Conservation (phyloP, 148 eudicot species). For the Pharnaceum exiguum region DNA sequence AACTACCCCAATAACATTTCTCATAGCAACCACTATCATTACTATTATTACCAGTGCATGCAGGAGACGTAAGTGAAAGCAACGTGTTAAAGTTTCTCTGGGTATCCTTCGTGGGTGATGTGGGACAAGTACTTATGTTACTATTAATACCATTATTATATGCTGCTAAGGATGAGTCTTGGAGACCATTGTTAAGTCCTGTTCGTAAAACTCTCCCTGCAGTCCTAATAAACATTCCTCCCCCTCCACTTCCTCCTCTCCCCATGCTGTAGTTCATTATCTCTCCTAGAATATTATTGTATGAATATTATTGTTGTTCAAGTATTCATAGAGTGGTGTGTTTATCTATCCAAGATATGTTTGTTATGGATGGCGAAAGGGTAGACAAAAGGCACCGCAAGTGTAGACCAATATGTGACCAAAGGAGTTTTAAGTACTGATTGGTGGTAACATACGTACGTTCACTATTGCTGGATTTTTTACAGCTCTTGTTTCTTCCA, state of each 20-base stretch:
- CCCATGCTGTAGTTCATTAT: conserved; percentile 20
- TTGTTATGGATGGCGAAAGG: too few relatives aligned
- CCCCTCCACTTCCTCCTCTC: conserved; percentile 13
- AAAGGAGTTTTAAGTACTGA: too few relatives aligned
- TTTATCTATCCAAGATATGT: too few relatives aligned
- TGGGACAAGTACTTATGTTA: background rate
- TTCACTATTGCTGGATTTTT: background rate
- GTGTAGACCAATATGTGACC: too few relatives aligned
- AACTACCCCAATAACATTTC: conserved; percentile 13
- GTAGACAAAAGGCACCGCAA: background rate
- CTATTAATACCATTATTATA: background rate
- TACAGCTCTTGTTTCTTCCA: too few relatives aligned
- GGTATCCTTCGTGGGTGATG: background rate
- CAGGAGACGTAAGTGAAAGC: conserved; percentile 1
- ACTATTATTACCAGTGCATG: background rate
- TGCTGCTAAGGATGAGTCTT: conserved; percentile 18
- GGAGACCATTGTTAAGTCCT: conserved; percentile 28
- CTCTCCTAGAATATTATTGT: too few relatives aligned
- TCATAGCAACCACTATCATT: background rate
- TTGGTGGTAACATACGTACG: too few relatives aligned
- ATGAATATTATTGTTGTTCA: too few relatives aligned
- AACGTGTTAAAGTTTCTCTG: background rate
- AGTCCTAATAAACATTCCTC: conserved; percentile 28
- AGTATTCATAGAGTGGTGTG: too few relatives aligned
- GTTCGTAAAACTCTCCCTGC: conserved; percentile 33